A percentile compares a stretch with the other conserved stretches of the same genome.
Conservation (phyloP, 441 rosid genomes). For the Populus hybrid region DNA sequence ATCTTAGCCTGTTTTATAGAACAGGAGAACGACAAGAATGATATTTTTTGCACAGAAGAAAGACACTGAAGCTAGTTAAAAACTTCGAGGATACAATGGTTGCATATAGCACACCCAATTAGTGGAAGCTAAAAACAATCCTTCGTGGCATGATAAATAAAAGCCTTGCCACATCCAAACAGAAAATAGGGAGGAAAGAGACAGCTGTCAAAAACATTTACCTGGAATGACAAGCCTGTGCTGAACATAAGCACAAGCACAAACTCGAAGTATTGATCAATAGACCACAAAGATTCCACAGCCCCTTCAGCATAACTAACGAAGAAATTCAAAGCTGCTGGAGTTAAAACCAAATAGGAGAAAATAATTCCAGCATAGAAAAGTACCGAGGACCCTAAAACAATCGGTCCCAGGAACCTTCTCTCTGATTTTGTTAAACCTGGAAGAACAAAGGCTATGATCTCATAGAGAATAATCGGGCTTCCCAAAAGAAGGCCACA, state of each 20-base stretch:
- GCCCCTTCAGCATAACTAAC: conserved; percentile 91
- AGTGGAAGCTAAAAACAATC: not conserved
- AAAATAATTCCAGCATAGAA: conserved; percentile 81
- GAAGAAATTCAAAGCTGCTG: conserved; percentile 94
- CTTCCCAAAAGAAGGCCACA: conserved; percentile 94
- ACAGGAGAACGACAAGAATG: not conserved
- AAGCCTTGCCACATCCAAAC: not conserved
- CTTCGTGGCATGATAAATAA: not conserved
- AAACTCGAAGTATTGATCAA: conserved; percentile 96
- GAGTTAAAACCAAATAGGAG: conserved; percentile 79
- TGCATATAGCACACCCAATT: not conserved
- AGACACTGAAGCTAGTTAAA: not conserved
- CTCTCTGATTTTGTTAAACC: conserved; percentile 89
- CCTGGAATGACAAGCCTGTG: conserved; percentile 98
- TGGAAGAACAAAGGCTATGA: conserved; percentile 95
- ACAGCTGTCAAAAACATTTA: conserved; percentile 21
- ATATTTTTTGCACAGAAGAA: not conserved
- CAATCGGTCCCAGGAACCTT: conserved; percentile 89
- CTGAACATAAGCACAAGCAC: conserved; percentile 98
- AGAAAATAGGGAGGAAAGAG: not conserved
- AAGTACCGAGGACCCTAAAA: conserved; percentile 82
- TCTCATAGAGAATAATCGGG: conserved; percentile 85
- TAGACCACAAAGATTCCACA: conserved; percentile 95
- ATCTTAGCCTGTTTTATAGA: not conserved
- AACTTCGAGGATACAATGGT: not conserved